Conservation (phyloP, 2,329 filamentous ascomycete species). For the Onygenales sp. region DNA sequence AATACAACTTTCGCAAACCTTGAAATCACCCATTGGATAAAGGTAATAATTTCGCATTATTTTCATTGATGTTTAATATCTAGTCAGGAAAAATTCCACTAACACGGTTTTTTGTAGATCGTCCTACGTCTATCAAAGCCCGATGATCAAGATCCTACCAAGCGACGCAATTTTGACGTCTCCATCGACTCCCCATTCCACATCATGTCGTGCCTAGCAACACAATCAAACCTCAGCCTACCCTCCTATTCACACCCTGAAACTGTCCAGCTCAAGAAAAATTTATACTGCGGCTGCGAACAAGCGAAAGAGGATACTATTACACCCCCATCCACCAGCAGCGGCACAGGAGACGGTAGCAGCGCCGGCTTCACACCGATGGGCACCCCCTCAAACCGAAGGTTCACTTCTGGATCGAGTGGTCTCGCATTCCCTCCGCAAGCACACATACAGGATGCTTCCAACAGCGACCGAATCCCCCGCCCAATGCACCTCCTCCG, state of each 20-base stretch:
- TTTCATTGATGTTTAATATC: conserved; percentile 14
- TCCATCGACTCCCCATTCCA: conserved; percentile 94
- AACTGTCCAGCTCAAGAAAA: conserved; percentile 21
- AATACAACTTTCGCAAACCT: conserved; percentile 92
- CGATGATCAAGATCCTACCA: conserved; percentile 66
- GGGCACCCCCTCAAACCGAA: conserved; percentile 18
- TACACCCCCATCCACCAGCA: not conserved
- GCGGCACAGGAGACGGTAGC: not conserved
- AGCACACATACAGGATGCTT: conserved; percentile 38
- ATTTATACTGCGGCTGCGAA: conserved; percentile 1
- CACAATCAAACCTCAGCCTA: conserved; percentile 75
- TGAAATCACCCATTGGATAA: conserved; percentile 93
- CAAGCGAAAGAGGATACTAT: not conserved
- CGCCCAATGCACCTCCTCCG: conserved; percentile 79
- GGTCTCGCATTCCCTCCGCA: conserved; percentile 37
- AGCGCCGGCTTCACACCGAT: conserved; percentile 9
- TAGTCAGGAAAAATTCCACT: conserved; percentile 8
- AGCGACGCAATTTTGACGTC: conserved; percentile 86
- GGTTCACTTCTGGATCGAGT: conserved; percentile 31
- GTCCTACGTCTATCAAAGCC: conserved; percentile 84
- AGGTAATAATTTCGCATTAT: conserved; percentile 43
- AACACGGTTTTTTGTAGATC: conserved; percentile 47
- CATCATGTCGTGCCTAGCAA: conserved; percentile 86
- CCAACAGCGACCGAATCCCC: conserved; percentile 36
- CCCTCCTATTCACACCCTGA: conserved; percentile 62